Evolutionary conservation across 257 asterid species (phyloP), one percentile per base, ranked within the genome.

Genomic region (Scutellaria baicalensis): DNA sequence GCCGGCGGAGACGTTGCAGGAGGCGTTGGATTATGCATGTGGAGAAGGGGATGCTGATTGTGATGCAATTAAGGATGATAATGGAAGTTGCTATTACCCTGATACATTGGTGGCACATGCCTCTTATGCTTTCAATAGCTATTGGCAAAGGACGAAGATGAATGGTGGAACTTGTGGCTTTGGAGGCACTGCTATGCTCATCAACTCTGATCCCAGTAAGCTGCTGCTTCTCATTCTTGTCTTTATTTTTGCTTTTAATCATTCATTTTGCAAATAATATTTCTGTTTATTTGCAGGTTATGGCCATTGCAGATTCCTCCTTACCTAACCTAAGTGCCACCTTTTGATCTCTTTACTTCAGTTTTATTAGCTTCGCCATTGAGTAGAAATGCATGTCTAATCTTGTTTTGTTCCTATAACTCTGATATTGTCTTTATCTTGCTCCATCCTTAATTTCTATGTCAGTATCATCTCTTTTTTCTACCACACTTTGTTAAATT

Each of bases 161-260:
- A 63, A 50, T 45, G 95, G 98, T 2, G 98, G 97, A 4, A 82
- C 82, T 48, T 91, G 98, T 64, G 95, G 91, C 11, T 93, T 93
- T 81, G 94, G 88, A 47, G 97, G 97, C 71, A 91, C 96, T 20
- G 97, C 98, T 36, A 85, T 90, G 91, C 89, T 93, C 73, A 80
- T 93, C 66, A 79, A 73, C 79, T 79, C 96, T 38, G 93, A 93
- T 27, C 98, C 97, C 55, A 93, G 97, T 93, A 79, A 85, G 84
- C n/a, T n/a, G n/a, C n/a, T n/a, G 84, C 56, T 21, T 1, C 62
- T 51, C 33, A 12, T 14, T 45, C 20, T 52, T 3, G 13, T 36
- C 59, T 16, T 27, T 11, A 0, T 13, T 64, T 27, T 64, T n/a
- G 9, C 9, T 10, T 8, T 42, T 16, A 10, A 44, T 8, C 14